These are phyloP conservation scores for Piloderma croceum DNA, from an alignment of 768 basidiomycete genomes.

Conservation along the genomic window DNA sequence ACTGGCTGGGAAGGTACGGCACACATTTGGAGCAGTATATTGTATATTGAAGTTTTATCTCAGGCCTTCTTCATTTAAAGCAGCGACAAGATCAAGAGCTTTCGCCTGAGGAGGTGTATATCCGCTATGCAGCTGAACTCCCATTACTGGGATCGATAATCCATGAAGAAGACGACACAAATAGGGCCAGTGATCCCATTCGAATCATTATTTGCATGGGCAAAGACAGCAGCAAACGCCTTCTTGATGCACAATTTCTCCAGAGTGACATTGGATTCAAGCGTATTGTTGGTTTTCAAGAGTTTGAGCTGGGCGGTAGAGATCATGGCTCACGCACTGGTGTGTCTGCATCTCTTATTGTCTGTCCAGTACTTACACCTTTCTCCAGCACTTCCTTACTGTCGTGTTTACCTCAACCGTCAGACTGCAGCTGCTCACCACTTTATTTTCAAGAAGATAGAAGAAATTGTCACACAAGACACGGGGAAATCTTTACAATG, in stretches of 20 bases:
- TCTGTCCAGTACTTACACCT: neutral
- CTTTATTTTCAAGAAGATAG: slow-evolving; percentile 14
- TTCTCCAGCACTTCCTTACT: slow-evolving; percentile 16
- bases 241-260: slow-evolving; percentile 15
- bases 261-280: slow-evolving; percentile 27
- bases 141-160: neutral
- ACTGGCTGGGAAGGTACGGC: slow-evolving; percentile 20
- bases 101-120: slow-evolving; percentile 14
- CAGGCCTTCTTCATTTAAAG: slow-evolving; percentile 14
- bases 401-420: slow-evolving; percentile 14
- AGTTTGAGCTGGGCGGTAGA: slow-evolving; percentile 21
- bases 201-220: slow-evolving; percentile 24
- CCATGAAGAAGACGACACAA: slow-evolving; percentile 1
- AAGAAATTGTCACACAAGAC: slow-evolving; percentile 17
- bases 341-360: slow-evolving; percentile 6
- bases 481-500: slow-evolving; percentile 15
- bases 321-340: slow-evolving; percentile 17
- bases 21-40: neutral
- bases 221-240: slow-evolving; percentile 11
- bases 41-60: neutral
- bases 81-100: slow-evolving; percentile 8
- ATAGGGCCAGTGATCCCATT: slow-evolving; percentile 6
- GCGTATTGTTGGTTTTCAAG: slow-evolving; percentile 20
- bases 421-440: slow-evolving; percentile 18
- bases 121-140: neutral